phyloP scores from a whole-genome alignment of 306 rosid species.

The Lagenaria siceraria region DNA sequence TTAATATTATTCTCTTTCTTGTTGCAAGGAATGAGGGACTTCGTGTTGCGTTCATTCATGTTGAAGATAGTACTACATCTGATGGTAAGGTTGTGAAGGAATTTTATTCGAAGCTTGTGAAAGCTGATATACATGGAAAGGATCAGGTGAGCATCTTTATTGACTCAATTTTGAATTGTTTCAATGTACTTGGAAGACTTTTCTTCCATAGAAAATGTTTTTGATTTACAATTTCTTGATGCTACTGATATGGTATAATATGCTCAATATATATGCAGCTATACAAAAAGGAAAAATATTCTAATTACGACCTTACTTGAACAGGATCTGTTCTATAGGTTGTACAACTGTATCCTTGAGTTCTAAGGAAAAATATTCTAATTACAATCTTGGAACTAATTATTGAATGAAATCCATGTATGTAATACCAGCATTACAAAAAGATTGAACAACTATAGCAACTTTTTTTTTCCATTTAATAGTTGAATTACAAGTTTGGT shows the following conservation, averaged over 20 bases:
- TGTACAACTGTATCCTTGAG: too few relatives aligned
- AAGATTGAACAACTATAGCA: not conserved
- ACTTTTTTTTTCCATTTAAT: not conserved
- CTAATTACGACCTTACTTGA: too few relatives aligned
- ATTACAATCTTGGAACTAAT: not conserved
- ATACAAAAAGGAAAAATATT: too few relatives aligned
- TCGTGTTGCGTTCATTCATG: constrained; percentile 94
- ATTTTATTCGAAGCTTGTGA: constrained; percentile 88
- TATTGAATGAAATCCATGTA: not conserved
- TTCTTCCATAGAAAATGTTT: not conserved
- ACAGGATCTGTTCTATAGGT: too few relatives aligned
- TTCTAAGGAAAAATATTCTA: not conserved
- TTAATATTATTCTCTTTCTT: not conserved
- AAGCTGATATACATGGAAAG: constrained; percentile 85
- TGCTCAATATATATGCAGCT: not conserved
- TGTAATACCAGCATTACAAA: not conserved
- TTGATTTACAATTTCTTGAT: not conserved
- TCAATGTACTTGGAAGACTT: not conserved
- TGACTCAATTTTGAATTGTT: not conserved
- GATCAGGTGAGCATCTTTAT: constrained; percentile 63
- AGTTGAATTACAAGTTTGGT: not conserved
- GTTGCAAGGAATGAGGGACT: constrained; percentile 84
- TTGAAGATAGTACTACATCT: constrained; percentile 41
- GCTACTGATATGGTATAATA: not conserved
- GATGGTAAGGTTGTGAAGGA: constrained; percentile 40